These are phyloP conservation scores for Cryphonectria parasitica DNA, from an alignment of 2,329 filamentous ascomycete species.

Conservation along the genomic window DNA sequence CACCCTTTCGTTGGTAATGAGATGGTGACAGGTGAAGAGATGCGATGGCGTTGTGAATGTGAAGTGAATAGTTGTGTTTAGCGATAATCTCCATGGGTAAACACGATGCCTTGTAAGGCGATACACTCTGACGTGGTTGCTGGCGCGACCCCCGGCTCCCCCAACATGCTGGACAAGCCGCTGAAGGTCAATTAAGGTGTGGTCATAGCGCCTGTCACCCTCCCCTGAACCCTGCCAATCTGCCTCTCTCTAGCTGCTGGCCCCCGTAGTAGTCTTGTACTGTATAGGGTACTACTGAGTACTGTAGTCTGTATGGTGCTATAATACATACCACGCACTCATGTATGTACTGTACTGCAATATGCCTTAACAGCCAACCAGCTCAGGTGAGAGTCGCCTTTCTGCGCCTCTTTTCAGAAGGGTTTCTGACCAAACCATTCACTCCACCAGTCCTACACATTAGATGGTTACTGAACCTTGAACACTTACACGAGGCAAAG, in stretches of 20 bases:
- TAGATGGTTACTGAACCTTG: background rate
- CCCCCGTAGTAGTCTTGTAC: background rate
- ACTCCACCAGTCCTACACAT: background rate
- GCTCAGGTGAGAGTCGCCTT: background rate
- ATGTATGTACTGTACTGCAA: background rate
- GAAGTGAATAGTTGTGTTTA: background rate
- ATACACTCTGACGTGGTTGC: slow-evolving; percentile 14
- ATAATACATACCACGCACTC: background rate
- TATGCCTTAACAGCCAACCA: background rate
- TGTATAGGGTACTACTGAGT: background rate
- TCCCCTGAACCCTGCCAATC: background rate
- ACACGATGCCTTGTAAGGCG: background rate
- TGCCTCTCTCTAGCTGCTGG: background rate
- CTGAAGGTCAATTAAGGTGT: slow-evolving; percentile 16
- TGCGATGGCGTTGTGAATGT: slow-evolving; percentile 1
- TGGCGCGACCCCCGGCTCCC: slow-evolving; percentile 7
- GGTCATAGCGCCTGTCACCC: slow-evolving; percentile 22
- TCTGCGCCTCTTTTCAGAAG: background rate
- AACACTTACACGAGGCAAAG: background rate
- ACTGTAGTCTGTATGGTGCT: background rate
- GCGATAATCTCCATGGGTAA: background rate
- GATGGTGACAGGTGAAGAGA: background rate
- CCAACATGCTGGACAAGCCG: background rate
- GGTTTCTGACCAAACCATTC: background rate
- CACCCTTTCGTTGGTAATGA: background rate